Evolutionary conservation across 2,329 filamentous ascomycete genomes (phyloP).

Genomic region (Trichoderma afroharzianum): DNA sequence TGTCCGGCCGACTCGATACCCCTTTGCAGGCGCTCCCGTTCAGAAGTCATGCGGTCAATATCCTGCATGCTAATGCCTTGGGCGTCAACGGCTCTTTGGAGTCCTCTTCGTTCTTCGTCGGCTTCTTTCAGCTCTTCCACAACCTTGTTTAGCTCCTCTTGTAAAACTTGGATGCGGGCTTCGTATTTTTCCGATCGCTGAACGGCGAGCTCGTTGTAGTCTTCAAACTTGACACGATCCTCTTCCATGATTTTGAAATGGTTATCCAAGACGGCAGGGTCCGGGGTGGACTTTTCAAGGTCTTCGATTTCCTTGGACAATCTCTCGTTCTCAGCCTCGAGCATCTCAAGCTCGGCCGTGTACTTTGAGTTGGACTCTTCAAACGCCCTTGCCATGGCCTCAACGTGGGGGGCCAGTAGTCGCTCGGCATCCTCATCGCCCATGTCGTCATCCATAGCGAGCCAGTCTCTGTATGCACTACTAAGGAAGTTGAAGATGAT

Average conservation of each 20-base stretch:
- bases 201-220: conserved; percentile 83
- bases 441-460: conserved; percentile 86
- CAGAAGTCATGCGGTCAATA: conserved; percentile 97
- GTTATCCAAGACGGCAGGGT: conserved; percentile 79
- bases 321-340: conserved; percentile 81
- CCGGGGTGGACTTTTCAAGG: conserved; percentile 79
- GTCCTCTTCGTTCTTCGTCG: conserved; percentile 72
- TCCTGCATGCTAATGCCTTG: conserved; percentile 96
- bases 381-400: conserved; percentile 84
- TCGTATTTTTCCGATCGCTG: conserved; percentile 88
- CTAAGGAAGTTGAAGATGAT: conserved; percentile 94
- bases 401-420: conserved; percentile 76
- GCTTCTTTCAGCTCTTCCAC: conserved; percentile 70
- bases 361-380: conserved; percentile 82
- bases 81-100: conserved; percentile 85
- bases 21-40: conserved; percentile 88
- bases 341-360: conserved; percentile 73
- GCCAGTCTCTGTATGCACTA: conserved; percentile 87
- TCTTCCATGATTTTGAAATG: conserved; percentile 92
- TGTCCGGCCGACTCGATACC: conserved; percentile 73
- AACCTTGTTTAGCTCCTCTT: conserved; percentile 80
- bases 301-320: conserved; percentile 85
- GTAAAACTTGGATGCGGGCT: conserved; percentile 72
- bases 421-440: conserved; percentile 78
- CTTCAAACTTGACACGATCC: conserved; percentile 91